Evolutionary conservation across 129 eudicot species (phyloP), one percentile per base, ranked within the genome.

Genomic region (Ambrosia trifida): DNA sequence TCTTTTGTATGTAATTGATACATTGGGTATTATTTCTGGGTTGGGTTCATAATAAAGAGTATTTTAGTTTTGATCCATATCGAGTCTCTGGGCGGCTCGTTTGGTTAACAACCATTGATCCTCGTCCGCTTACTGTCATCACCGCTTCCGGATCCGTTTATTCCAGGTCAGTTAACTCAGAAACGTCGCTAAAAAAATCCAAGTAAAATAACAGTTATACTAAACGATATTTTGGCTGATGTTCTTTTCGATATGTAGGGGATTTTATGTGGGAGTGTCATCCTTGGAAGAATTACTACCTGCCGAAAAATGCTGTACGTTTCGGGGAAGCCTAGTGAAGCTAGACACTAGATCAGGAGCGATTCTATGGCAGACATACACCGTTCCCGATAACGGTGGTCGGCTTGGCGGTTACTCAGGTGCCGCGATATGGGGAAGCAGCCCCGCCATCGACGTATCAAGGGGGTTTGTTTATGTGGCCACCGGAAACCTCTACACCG

Each of bases 391-490:
- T 68, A 89, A 89, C 24, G 86, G 83, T 3, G 91, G 91, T 44
- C 75, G 44, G 11, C 66, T 72, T 0, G 89, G 83, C 1, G 81
- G 82, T 11, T 86, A 83, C 35, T 76, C 96, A 4, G 96, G 91
- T 14, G 96, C 81, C 0, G 85, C 89, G 40, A 84, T 89, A 73
- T 89, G 96, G 96, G 96, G 96, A 49, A 89, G 96, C 74, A 89
- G 96, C 72, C 96, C 89, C 4, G 79, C 96, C 69, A 84, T 89
- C 19, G 91, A 89, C 75, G 44, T 79, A 12, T 18, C 24, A 4
- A 51, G 91, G 4, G 69, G 76, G 43, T 66, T 43, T 7, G 83
- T 89, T 32, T 89, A 81, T 24, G 84, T 44, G 0, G 96, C 89
- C 38, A 86, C 89, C 1, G 96, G 96, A 1, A 70, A 88, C 66